phyloP scores from a whole-genome alignment of 2,329 filamentous ascomycete species.

The Xylaria sp. region DNA sequence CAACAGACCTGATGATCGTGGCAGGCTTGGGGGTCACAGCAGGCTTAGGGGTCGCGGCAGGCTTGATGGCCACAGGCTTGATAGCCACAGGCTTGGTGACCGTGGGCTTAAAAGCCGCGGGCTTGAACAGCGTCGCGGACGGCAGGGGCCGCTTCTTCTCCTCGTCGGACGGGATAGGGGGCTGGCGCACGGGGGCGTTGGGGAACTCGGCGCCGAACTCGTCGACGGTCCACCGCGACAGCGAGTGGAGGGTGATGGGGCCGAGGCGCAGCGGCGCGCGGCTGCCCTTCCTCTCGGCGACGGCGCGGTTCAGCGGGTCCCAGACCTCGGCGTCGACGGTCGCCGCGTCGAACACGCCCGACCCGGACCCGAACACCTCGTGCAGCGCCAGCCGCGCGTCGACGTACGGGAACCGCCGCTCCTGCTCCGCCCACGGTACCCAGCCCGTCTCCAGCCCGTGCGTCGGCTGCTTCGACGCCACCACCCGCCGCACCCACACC shows the following conservation, averaged over 20 bases:
- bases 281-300: conserved; percentile 15
- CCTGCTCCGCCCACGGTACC: conserved; percentile 29
- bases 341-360: conserved; percentile 9
- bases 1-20: too few species aligned
- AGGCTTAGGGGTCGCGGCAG: too few species aligned
- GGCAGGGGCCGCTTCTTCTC: conserved; percentile 12
- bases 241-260: conserved; percentile 28
- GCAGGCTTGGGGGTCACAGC: too few species aligned
- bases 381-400: conserved; percentile 6
- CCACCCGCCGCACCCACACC: background rate
- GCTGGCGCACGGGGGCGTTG: conserved; percentile 17
- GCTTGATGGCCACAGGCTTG: too few species aligned
- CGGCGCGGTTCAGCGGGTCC: conserved; percentile 26
- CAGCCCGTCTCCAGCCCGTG: conserved; percentile 24
- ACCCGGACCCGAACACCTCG: background rate
- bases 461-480: conserved; percentile 10
- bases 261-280: conserved; percentile 21
- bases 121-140: background rate
- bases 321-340: conserved; percentile 22
- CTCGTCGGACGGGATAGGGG: conserved; percentile 3
- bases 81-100: too few species aligned
- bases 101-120: too few species aligned
- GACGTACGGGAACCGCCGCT: conserved; percentile 25
- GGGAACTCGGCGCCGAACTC: conserved; percentile 16
- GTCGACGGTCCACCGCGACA: conserved; percentile 19